Base-by-base conservation (phyloP, 2,329 filamentous ascomycete species). In the Paraphoma sp. region DNA sequence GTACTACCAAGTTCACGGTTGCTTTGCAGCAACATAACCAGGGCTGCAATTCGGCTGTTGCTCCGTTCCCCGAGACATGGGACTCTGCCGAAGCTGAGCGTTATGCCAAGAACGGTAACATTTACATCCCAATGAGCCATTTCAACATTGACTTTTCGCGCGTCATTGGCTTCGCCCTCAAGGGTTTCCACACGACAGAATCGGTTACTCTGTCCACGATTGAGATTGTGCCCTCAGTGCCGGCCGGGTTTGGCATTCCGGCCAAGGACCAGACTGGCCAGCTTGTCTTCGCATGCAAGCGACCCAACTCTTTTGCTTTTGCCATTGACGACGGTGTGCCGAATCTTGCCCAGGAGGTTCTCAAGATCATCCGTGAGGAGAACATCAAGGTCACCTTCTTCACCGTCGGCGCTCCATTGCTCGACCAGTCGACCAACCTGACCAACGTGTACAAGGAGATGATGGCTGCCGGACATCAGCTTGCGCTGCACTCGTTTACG, bases 301-400 rank as follows among this genome's bases (percentile, higher is more conserved):
- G 87, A 16, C 87, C 87, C 45, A 89, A 89, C 76, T 87, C 84
- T 0, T 90, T 91, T 70, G 88, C 88, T 1, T 90, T 91, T 71
- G 88, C 87, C 48, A 90, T 91, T 60, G 88, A 90, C 69, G 88
- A 91, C 71, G 88, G 88, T 18, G 80, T 84, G 48, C 88, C 88
- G 45, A 67, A 76, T 33, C 81, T 84, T 54, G 87, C 87, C 1
- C 82, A 86, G 73, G 75, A 84, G 59, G 85, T 89, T 17, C 84
- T 89, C 76, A 76, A 82, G 41, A 86, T 88, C 51, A 79, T 91
- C 64, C 81, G 84, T 17, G 82, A 84, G 17, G 87, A 87, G 49
- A 73, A 79, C 52, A 86, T 90, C 64, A 83, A 86, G 62, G 87
- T 89, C 3, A 91, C 88, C 1, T 90, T 91, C 74, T 91, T 91